These are phyloP conservation scores for Chernovozyma sophiae-reginae DNA, from an alignment of 1,139 yeast genomes.

Conservation along the genomic window DNA sequence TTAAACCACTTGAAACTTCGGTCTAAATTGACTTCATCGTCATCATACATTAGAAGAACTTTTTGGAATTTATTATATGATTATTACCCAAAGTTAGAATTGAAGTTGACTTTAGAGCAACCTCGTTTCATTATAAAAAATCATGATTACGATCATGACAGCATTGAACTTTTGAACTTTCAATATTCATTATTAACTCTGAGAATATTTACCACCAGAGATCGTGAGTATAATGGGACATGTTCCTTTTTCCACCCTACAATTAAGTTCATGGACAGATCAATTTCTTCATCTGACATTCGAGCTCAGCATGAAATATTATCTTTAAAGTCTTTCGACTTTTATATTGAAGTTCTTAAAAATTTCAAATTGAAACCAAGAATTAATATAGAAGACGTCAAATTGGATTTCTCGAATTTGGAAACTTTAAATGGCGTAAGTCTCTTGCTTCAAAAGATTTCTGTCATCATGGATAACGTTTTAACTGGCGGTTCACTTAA, in stretches of 20 bases:
- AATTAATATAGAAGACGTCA: conserved; percentile 19
- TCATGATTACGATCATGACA: conserved; percentile 14
- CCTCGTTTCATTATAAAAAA: conserved; percentile 39
- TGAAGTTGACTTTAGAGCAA: conserved; percentile 41
- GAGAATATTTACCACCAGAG: conserved; percentile 30
- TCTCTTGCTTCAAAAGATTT: conserved; percentile 23
- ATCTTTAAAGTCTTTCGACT: conserved; percentile 18
- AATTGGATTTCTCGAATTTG: conserved; percentile 27
- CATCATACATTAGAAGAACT: conserved; percentile 8
- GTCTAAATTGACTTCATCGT: not conserved
- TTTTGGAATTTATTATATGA: conserved; percentile 31
- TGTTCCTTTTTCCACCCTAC: conserved; percentile 36
- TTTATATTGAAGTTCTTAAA: conserved; percentile 25
- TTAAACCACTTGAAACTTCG: not conserved
- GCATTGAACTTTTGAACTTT: conserved; percentile 28
- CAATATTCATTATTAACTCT: conserved; percentile 38
- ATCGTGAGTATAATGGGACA: conserved; percentile 33
- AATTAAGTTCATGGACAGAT: conserved; percentile 27
- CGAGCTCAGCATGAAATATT: conserved; percentile 17
- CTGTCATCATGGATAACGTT: conserved; percentile 23
- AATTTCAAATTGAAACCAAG: conserved; percentile 25
- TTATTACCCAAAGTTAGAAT: conserved; percentile 39
- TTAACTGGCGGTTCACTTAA: conserved; percentile 30
- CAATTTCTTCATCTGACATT: conserved; percentile 3
- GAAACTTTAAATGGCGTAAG: conserved; percentile 32